Evolutionary conservation across 331 rosid genomes (phyloP), one percentile per base, ranked within the genome.

Genomic region (Saraca asoca): DNA sequence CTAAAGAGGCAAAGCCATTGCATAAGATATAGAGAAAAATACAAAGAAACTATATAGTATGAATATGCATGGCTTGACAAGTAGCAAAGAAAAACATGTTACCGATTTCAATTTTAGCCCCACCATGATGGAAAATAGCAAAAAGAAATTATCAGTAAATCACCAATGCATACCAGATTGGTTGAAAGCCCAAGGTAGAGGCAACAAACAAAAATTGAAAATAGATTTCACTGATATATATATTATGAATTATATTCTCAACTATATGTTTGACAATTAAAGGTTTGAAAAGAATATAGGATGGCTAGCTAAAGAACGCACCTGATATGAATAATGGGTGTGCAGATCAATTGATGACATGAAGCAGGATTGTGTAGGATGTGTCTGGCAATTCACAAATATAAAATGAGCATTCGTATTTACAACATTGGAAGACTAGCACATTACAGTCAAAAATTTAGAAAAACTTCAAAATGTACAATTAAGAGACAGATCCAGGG

Each of bases 291-390:
- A 3, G 14, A 59, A 44, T 33, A 42, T 20, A 64, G 43, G 59
- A 55, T 56, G 55, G 24, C 48, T 17, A 49, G 29, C 20, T 38
- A 33, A 46, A 37, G 29, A 69, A 73, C 84, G 51, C 67, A 88
- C 98, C 97, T 93, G 98, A 86, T 93, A 93, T 20, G 98, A 93
- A 81, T 93, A 93, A 82, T 93, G 98, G 56, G 98, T 93, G 77
- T 93, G 98, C 62, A 93, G 53, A 85, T 93, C 98, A 79, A 93
- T 85, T 5, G 98, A 93, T 0, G 98, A 93, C 98, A 93, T 93
- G 87, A 93, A 93, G 79, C 98, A 93, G 55, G 98, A 93, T 85
- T 93, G 98, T 4, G 98, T 77, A 64, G 98, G 98, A 84, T 93
- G 98, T 39, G 97, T 93, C 98, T 93, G 95, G 48, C 74, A 72